phyloP scores from a whole-genome alignment of 2,329 filamentous ascomycete species.

The Colletotrichum cordylinicola region DNA sequence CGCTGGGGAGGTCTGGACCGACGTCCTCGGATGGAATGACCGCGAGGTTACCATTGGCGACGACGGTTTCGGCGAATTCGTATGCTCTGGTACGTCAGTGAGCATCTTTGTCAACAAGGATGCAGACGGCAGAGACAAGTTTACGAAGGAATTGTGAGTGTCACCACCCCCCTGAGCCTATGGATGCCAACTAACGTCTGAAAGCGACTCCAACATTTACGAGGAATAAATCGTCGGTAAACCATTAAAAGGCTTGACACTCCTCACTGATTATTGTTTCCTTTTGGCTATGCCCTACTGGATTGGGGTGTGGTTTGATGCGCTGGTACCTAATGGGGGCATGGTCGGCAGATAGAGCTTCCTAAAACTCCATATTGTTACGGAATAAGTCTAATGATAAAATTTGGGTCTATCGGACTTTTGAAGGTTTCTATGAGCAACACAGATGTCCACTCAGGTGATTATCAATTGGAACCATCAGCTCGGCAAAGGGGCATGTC shows the following conservation, averaged over 20 bases:
- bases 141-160: constrained; percentile 47
- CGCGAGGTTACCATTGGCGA: constrained; percentile 64
- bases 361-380: background rate
- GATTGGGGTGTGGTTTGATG: background rate
- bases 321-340: background rate
- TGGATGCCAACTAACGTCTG: constrained; percentile 3
- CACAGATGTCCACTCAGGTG: background rate
- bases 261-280: fast-evolving
- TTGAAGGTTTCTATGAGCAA: background rate
- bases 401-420: background rate
- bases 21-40: constrained; percentile 63
- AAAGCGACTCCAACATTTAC: constrained; percentile 33
- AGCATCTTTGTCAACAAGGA: constrained; percentile 65
- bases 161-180: background rate
- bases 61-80: constrained; percentile 66
- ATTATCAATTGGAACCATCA: background rate
- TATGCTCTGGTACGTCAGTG: constrained; percentile 58
- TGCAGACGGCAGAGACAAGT: constrained; percentile 53
- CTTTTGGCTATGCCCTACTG: background rate
- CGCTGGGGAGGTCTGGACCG: constrained; percentile 67
- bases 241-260: background rate
- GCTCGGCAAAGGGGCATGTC: background rate
- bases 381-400: background rate
- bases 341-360: background rate
- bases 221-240: constrained; percentile 16